These are phyloP conservation scores for Metschnikowia lochheadii DNA, from an alignment of 805 yeast species.

Conservation along the genomic window DNA sequence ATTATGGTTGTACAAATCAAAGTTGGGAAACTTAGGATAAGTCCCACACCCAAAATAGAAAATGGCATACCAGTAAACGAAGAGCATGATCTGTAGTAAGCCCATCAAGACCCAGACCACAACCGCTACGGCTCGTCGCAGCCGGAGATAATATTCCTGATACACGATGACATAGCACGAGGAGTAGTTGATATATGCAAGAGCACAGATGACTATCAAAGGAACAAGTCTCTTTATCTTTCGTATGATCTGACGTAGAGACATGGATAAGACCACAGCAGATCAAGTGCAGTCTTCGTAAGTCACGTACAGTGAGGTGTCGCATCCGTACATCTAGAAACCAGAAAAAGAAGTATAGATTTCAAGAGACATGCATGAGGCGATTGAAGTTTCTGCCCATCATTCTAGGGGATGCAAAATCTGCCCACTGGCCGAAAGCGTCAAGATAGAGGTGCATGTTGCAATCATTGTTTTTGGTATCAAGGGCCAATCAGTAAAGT, in stretches of 20 bases:
- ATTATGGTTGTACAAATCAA: conserved; percentile 22
- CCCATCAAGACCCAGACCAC: conserved; percentile 15
- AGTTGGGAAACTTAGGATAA: conserved; percentile 34
- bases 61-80: conserved; percentile 43
- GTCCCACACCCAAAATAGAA: conserved; percentile 57
- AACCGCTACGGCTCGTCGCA: conserved; percentile 11
- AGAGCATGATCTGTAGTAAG: conserved; percentile 4
- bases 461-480: neutral
- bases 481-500: neutral
- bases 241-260: neutral
- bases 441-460: neutral
- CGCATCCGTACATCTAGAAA: neutral
- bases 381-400: neutral
- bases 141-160: conserved; percentile 9
- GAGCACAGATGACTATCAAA: conserved; percentile 2
- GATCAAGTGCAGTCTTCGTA: neutral
- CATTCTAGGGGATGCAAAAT: neutral
- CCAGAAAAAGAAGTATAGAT: neutral
- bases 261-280: neutral
- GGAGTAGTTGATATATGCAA: conserved; percentile 13
- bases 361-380: neutral
- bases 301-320: too few relatives aligned
- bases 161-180: conserved; percentile 14
- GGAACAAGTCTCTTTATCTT: conserved; percentile 6
- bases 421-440: neutral